Conservation (phyloP, 2,329 filamentous ascomycete species). For the Chaetomiaceae sp. region DNA sequence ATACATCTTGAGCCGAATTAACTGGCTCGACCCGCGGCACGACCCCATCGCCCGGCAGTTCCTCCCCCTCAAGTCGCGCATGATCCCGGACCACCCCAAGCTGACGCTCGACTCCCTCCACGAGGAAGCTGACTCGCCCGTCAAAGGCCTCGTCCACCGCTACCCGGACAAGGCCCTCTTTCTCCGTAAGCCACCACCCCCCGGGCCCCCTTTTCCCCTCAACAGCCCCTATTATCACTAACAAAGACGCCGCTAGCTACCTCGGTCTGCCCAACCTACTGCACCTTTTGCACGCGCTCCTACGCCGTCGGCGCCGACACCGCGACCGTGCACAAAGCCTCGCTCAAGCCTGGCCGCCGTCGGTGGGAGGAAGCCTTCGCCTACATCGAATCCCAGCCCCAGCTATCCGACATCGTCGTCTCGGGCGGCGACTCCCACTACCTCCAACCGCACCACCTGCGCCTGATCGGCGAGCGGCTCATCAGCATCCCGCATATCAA, state of each 20-base stretch:
- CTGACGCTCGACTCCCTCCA: conserved; percentile 55
- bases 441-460: conserved; percentile 48
- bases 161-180: conserved; percentile 62
- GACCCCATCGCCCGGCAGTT: conserved; percentile 60
- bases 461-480: conserved; percentile 50
- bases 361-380: conserved; percentile 54
- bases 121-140: conserved; percentile 52
- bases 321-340: conserved; percentile 44
- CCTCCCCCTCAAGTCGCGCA: conserved; percentile 50
- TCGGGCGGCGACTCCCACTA: conserved; percentile 61
- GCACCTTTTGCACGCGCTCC: conserved; percentile 58
- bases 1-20: conserved; percentile 53
- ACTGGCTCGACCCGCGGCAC: conserved; percentile 55
- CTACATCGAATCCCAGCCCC: conserved; percentile 49
- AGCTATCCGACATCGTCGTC: conserved; percentile 55
- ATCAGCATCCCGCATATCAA: conserved; percentile 54
- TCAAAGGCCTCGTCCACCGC: conserved; percentile 56
- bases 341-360: conserved; percentile 36
- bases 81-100: conserved; percentile 51
- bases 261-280: conserved; percentile 59
- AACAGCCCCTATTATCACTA: background rate
- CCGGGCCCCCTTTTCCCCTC: too few species aligned
- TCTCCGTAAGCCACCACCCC: conserved; percentile 41
- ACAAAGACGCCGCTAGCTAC: conserved; percentile 41
- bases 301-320: conserved; percentile 56